These are phyloP conservation scores for Discostella stelligeroides DNA, from an alignment of 108 stramenopile species.

Conservation along the genomic window DNA sequence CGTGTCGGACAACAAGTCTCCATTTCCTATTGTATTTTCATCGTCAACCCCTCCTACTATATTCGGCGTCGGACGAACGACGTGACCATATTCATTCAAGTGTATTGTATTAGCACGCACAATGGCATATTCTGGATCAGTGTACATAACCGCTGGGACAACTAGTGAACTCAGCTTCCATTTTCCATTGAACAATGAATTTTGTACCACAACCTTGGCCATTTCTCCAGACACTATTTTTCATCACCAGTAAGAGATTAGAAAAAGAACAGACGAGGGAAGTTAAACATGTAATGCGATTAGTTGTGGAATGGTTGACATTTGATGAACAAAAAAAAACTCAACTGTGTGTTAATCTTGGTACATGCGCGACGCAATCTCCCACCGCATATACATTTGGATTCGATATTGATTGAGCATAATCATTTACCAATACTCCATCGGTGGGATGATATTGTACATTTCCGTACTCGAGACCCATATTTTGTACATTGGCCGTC, in stretches of 20 bases:
- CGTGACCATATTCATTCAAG: constrained; percentile 59
- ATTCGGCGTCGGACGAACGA: constrained; percentile 27
- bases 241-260: not conserved
- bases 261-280: not conserved
- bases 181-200: constrained; percentile 85
- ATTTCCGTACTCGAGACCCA: constrained; percentile 86
- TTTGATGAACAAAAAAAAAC: not conserved
- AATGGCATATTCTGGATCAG: constrained; percentile 94
- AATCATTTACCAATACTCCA: constrained; percentile 88
- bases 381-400: constrained; percentile 92
- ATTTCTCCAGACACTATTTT: constrained; percentile 82
- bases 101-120: constrained; percentile 64
- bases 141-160: constrained; percentile 93
- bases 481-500: constrained; percentile 85
- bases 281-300: not conserved
- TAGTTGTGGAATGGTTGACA: not conserved
- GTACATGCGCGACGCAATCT: constrained; percentile 89
- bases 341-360: constrained; percentile 81
- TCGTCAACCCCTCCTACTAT: constrained; percentile 1
- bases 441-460: constrained; percentile 75
- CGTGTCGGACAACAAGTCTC: constrained; percentile 34
- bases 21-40: too few relatives aligned
- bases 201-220: constrained; percentile 94
- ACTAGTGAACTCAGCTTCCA: constrained; percentile 87
- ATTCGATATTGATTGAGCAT: constrained; percentile 78